These are phyloP conservation scores for Dorcoceras hygrometricum DNA, from an alignment of 257 asterid genomes.

Conservation along the genomic window DNA sequence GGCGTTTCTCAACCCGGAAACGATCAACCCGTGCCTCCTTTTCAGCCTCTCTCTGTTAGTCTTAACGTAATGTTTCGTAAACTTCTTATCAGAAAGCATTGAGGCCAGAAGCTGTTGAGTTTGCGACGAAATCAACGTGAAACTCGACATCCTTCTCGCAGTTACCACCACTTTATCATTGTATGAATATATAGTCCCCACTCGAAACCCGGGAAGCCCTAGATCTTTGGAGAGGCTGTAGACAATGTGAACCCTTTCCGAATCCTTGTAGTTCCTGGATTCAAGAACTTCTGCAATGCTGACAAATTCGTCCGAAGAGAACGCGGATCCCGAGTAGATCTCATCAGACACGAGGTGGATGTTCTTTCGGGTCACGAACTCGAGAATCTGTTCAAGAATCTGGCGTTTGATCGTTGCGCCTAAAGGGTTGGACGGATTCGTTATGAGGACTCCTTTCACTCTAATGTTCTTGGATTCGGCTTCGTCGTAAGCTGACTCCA, in stretches of 20 bases:
- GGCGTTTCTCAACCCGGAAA: slow-evolving; percentile 30
- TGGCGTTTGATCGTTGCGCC: slow-evolving; percentile 42
- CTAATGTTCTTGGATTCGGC: slow-evolving; percentile 31
- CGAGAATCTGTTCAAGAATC: slow-evolving; percentile 35
- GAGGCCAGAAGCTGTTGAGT: slow-evolving; percentile 49
- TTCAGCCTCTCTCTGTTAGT: slow-evolving; percentile 36
- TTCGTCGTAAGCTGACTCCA: slow-evolving; percentile 35
- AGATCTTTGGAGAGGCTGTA: slow-evolving; percentile 51
- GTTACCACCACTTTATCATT: slow-evolving; percentile 48
- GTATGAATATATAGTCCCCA: slow-evolving; percentile 52
- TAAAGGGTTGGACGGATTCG: slow-evolving; percentile 55
- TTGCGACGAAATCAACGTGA: slow-evolving; percentile 50
- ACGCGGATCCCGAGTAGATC: slow-evolving; percentile 52
- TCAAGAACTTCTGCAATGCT: slow-evolving; percentile 46
- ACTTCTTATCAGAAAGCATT: slow-evolving; percentile 41
- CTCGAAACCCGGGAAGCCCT: slow-evolving; percentile 54
- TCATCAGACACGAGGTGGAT: slow-evolving; percentile 57
- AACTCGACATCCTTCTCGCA: slow-evolving; percentile 57
- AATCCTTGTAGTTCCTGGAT: slow-evolving; percentile 21
- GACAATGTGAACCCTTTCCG: slow-evolving; percentile 47
- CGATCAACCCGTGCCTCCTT: slow-evolving; percentile 32
- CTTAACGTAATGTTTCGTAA: slow-evolving; percentile 32
- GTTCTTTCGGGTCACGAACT: slow-evolving; percentile 31
- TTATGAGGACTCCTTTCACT: slow-evolving; percentile 40
- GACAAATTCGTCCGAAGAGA: slow-evolving; percentile 43